Evolutionary conservation across 2,329 filamentous ascomycete genomes (phyloP), one percentile per base, ranked within the genome.

Genomic region (Diaporthe batatas): DNA sequence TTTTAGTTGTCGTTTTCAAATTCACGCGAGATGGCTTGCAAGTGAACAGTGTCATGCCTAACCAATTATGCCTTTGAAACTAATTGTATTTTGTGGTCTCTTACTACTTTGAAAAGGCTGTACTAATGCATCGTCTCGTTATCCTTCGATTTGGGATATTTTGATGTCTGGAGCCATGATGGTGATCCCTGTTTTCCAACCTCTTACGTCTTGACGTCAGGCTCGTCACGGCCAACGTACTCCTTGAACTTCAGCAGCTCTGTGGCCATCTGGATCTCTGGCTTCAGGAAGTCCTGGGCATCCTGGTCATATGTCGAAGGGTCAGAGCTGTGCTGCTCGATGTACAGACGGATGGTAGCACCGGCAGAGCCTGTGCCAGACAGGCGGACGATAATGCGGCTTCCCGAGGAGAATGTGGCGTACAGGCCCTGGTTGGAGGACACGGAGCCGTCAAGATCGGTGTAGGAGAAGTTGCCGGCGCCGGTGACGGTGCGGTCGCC

Each of bases 381-480:
- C 74, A 99, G 88, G 79, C 96, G 93, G 73, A 98, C 95, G 68
- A 99, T 95, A 74, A 98, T 96, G 77, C 96, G 93, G 86, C 94
- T 98, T 75, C 96, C 96, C 73, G 97, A 95, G 71, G 95, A 94
- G 84, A 98, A 98, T 83, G 94, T 93, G 82, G 95, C 93, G 81
- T 94, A 99, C 78, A 99, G 91, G 76, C 96, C 96, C 86, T 99
- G 96, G 87, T 98, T 97, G 82, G 95, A 94, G 80, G 94, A 93
- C 70, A 98, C 94, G 76, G 94, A 98, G 75, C 96, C 96, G 80
- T 99, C 96, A n/a, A 99, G 91, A 81, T 99, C 96, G 11, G 94
- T 98, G 89, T 99, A 99, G 42, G 94, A 94, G 84, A 99, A 99
- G 89, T 99, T 95, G 77, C 95, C 96, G 8, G 95, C 96, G 79